Evolutionary conservation across 306 rosid genomes (phyloP), one percentile per base, ranked within the genome.

Genomic region (Cercis canadensis): DNA sequence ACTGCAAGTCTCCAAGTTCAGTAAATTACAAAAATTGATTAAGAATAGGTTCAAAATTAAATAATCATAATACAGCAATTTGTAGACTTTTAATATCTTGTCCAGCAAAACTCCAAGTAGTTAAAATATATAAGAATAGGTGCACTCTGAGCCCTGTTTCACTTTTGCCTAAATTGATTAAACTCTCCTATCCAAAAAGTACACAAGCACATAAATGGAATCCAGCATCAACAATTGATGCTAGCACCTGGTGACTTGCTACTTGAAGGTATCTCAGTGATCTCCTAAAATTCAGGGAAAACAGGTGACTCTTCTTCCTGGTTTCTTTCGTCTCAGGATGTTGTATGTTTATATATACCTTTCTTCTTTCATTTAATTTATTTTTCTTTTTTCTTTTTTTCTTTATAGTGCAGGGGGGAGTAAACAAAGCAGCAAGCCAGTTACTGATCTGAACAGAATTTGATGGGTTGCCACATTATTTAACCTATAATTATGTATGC

Each of bases 21-120:
- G 64, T 5, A 66, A 3, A 14, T 40, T 6, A 33, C 21, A 52
- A 67, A 44, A 21, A 18, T 34, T 56, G 58, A 52, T 3, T 29
- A 33, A 67, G 29, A 24, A 24, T 24, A 61, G 40, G 62, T 44
- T 55, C 62, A 46, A 36, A 39, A 19, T 55, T 56, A 61, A 43
- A 40, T 56, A 11, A 39, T 14, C 41, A 45, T 52, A 65, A 44
- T 46, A 56, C 34, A 14, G 43, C 61, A 14, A 40, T 12, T 32
- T 18, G 18, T 7, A 9, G 24, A 57, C 57, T 15, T 15, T 14
- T 57, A 57, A 45, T 17, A 24, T 24, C 70, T 11, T 18, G 16
- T 18, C 45, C 57, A 68, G 59, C 8, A 61, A 46, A 69, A 29
- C 46, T 21, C 16, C 49, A 10, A 44, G 71, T 53, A 57, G 34